Base-by-base conservation (phyloP, 2,329 filamentous ascomycete genomes). In the Arthroderma sp. region DNA sequence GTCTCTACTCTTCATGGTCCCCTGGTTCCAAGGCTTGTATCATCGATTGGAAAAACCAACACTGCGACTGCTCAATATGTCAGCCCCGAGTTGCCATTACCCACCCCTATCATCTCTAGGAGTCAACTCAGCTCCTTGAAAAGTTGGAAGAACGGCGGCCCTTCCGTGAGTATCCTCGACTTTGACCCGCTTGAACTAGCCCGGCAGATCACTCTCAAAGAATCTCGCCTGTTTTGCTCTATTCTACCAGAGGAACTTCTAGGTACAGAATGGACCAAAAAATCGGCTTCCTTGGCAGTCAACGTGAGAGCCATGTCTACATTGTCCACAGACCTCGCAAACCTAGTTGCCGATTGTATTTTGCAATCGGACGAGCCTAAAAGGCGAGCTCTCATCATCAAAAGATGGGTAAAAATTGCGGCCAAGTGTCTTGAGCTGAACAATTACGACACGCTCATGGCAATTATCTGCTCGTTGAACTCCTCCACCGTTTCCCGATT, bases 401-500 rank as follows among this genome's bases (percentile, higher is more conserved):
- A 98, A 69, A 88, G 96, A 55, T 98, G 91, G 91, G 85, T 95
- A 61, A 98, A 96, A 71, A 80, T 96, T 53, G 86, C 85, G 1
- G 75, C 83, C 54, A 85, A 84, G 55, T 94, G 86, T 52, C 70
- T 93, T 4, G 85, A 91, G 57, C 74, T 96, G 28, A 83, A 91
- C 67, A 98, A 98, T 66, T 98, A 95, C 55, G 89, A 98, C 58
- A 85, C 86, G 0, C 69, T 98, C 7, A 95, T 96, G 87, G 87
- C 91, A 5, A 94, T 98, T 54, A 86, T 94, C 56, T 95, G 88
- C 69, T 88, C 85, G 6, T 67, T 98, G 40, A 94, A 94, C 64
- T 88, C 84, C 46, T 94, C 88, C 10, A 89, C 87, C 55, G 89
- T 98, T 53, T 79, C 80, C 44, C 84, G 91, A 15, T 71, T 98